These are phyloP conservation scores for Dendrostoma leiphaemia DNA, from an alignment of 2,329 filamentous ascomycete species.

Conservation along the genomic window DNA sequence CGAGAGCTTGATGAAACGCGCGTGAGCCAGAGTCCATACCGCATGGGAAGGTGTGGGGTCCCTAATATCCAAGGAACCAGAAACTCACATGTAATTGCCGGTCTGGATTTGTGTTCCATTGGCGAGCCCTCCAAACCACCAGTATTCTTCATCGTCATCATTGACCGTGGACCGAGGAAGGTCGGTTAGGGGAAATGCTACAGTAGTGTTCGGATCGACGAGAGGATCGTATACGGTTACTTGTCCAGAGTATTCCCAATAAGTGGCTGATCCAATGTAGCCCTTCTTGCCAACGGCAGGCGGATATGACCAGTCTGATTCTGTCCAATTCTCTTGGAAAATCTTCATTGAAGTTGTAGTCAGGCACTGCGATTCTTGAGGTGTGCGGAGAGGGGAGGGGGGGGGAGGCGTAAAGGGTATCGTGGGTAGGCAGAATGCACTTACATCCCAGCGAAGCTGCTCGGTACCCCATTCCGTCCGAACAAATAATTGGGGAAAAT, in stretches of 20 bases:
- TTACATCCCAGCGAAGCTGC: constrained; percentile 27
- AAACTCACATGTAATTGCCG: constrained; percentile 5
- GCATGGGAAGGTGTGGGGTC: too few species aligned
- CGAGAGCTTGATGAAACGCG: too few species aligned
- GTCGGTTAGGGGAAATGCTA: constrained; percentile 8
- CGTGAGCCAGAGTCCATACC: too few species aligned
- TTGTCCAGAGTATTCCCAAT: constrained; percentile 9
- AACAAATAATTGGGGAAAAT: constrained; percentile 24
- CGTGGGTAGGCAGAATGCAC: constrained; percentile 2
- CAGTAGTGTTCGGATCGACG: not conserved
- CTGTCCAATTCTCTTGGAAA: constrained; percentile 23
- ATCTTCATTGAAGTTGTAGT: constrained; percentile 17
- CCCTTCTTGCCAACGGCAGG: constrained; percentile 26
- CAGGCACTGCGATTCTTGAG: not conserved
- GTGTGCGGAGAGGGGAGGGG: too few species aligned
- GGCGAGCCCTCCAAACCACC: constrained; percentile 11
- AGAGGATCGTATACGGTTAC: constrained; percentile 8
- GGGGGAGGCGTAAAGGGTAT: not conserved
- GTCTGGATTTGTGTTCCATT: constrained; percentile 7
- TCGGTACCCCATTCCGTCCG: constrained; percentile 23
- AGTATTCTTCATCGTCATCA: constrained; percentile 5
- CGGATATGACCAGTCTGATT: constrained; percentile 28
- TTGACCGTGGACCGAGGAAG: constrained; percentile 1
- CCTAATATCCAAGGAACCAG: not conserved
- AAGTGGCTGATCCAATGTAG: constrained; percentile 17